Evolutionary conservation across 2,329 filamentous ascomycete genomes (phyloP).

Genomic region (Aspergillus tanneri): DNA sequence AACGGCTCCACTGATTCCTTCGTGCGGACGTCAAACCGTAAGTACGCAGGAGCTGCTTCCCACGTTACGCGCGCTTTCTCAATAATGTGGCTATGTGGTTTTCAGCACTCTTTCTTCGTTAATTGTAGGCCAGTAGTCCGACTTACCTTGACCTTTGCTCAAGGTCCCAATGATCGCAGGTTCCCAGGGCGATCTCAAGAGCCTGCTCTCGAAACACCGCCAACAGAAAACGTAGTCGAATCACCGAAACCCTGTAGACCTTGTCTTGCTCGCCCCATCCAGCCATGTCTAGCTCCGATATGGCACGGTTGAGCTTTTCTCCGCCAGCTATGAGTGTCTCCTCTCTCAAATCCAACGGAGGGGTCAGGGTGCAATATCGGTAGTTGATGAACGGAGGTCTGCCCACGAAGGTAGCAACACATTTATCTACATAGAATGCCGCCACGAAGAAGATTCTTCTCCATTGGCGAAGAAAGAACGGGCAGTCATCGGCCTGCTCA

Average conservation of each 20-base stretch:
- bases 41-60: slow-evolving; percentile 24
- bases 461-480: slow-evolving; percentile 45
- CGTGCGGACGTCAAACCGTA: slow-evolving; percentile 27
- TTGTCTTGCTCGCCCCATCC: slow-evolving; percentile 30
- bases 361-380: slow-evolving; percentile 42
- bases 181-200: slow-evolving; percentile 33
- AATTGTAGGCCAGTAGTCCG: background rate
- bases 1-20: slow-evolving; percentile 11
- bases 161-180: slow-evolving; percentile 22
- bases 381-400: slow-evolving; percentile 49
- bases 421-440: slow-evolving; percentile 50
- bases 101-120: background rate
- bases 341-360: slow-evolving; percentile 36
- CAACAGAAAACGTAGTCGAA: slow-evolving; percentile 29
- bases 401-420: slow-evolving; percentile 51
- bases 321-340: slow-evolving; percentile 29
- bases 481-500: slow-evolving; percentile 28
- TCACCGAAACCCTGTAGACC: slow-evolving; percentile 21
- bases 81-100: slow-evolving; percentile 25
- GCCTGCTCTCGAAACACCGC: slow-evolving; percentile 31
- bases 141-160: slow-evolving; percentile 29
- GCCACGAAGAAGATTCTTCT: slow-evolving; percentile 44
- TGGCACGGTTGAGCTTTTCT: slow-evolving; percentile 23
- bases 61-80: slow-evolving; percentile 27
- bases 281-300: slow-evolving; percentile 26